Percentiles rank a stretch among this genome's conserved stretches.
Conservation (phyloP, 495 filamentous ascomycete genomes). For the Achaetomiella virescens region DNA sequence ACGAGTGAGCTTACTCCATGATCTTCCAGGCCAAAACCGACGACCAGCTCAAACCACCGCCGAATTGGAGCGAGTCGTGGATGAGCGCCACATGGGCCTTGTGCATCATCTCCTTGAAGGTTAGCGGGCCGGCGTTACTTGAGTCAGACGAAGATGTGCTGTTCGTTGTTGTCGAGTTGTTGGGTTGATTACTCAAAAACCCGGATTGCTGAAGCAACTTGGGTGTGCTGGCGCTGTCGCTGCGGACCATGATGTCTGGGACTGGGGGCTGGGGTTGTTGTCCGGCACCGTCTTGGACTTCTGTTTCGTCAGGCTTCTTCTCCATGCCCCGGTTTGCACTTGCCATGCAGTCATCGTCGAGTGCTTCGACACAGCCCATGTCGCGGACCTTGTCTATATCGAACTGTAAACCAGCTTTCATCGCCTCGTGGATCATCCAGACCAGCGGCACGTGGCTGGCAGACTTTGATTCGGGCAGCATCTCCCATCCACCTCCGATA, state of each 20-base stretch:
- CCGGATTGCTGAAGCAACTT: conserved; percentile 18
- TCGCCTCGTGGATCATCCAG: conserved; percentile 81
- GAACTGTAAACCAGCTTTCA: conserved; percentile 64
- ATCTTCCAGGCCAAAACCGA: conserved; percentile 70
- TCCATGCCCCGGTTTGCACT: background rate
- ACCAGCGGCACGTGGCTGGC: conserved; percentile 70
- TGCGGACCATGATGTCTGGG: conserved; percentile 34
- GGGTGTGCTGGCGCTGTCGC: conserved; percentile 25
- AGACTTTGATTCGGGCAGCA: conserved; percentile 48
- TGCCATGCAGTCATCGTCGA: conserved; percentile 10
- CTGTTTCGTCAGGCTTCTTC: background rate
- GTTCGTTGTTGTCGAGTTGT: background rate
- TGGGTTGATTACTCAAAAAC: background rate
- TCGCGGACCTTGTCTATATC: conserved; percentile 61
- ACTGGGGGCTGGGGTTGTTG: conserved; percentile 3
- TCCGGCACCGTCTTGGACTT: background rate
- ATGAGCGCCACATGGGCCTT: conserved; percentile 57
- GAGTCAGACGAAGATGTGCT: background rate
- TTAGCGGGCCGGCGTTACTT: conserved; percentile 13
- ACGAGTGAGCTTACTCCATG: conserved; percentile 55
- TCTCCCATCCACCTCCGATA: conserved; percentile 78
- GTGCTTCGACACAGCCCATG: conserved; percentile 49
- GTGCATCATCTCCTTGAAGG: conserved; percentile 52
- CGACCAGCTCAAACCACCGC: conserved; percentile 50
- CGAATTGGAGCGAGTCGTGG: conserved; percentile 69